Conservation (phyloP, 2,329 filamentous ascomycete genomes). For the Botryosphaeria dothidea region DNA sequence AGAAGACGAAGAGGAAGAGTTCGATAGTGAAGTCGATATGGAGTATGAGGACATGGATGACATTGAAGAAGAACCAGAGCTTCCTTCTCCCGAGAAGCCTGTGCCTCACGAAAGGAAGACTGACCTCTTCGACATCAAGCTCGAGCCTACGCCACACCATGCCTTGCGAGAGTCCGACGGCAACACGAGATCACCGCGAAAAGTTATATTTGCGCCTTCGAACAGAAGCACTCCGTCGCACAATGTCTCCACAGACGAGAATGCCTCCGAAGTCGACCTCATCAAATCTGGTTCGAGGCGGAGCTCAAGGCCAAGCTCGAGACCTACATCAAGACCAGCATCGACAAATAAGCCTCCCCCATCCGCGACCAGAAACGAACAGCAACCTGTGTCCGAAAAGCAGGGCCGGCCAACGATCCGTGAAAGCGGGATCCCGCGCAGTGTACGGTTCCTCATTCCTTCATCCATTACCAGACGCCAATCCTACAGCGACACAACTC, state of each 20-base stretch:
- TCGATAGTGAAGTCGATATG: slow-evolving; percentile 28
- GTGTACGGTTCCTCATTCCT: slow-evolving; percentile 10
- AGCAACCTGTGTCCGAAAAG: background rate
- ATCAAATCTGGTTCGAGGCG: slow-evolving; percentile 22
- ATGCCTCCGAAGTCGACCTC: slow-evolving; percentile 32
- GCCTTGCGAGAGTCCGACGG: slow-evolving; percentile 37
- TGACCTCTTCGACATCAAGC: slow-evolving; percentile 37
- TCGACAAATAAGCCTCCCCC: slow-evolving; percentile 22
- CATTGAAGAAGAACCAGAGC: slow-evolving; percentile 23
- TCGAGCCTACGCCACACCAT: slow-evolving; percentile 29
- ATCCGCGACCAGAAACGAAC: background rate
- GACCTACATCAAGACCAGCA: slow-evolving; percentile 24
- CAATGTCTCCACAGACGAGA: slow-evolving; percentile 37
- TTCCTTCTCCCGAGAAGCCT: slow-evolving; percentile 27
- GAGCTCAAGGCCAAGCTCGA: background rate
- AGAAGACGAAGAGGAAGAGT: slow-evolving; percentile 31
- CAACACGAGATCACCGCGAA: slow-evolving; percentile 38
- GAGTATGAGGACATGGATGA: too few relatives aligned
- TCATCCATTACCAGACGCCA: background rate
- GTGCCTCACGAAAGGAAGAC: slow-evolving; percentile 23
- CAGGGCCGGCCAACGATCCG: background rate
- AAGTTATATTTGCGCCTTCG: slow-evolving; percentile 39
- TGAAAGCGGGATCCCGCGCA: slow-evolving; percentile 15
- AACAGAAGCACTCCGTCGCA: slow-evolving; percentile 26
- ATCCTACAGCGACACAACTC: background rate